Evolutionary conservation across 495 filamentous ascomycete genomes (phyloP), one percentile per base, ranked within the genome.

Genomic region (Hyaloscypha variabilis): DNA sequence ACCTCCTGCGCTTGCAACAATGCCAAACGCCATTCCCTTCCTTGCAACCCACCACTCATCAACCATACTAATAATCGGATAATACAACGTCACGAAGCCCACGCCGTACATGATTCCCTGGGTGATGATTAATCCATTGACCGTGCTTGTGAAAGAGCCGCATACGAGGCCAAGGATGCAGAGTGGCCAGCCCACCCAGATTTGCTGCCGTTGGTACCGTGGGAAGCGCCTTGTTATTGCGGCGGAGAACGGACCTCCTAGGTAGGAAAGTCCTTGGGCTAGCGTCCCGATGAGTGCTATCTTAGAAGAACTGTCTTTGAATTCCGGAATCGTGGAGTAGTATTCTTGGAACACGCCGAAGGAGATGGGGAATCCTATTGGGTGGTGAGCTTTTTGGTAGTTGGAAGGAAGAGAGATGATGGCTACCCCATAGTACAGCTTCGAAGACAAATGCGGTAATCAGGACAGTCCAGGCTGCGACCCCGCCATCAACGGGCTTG

Each of bases 21-120:
- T 56, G 0, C 79, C 79, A 65, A 77, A 79, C 17, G 79, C 79
- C 62, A 80, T 73, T 0, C 78, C 79, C 13, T 78, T 73, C 11
- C 74, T 74, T 52, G 64, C 51, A 23, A 76, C 68, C 68, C 76
- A 81, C 73, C 73, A 81, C 58, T 77, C 77, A 58, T 80, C 78
- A 1, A 79, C 64, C 69, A 80, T 75, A 25, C 71, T 71, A 29
- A 74, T 63, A 63, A 79, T 74, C 19, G 76, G 76, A 31, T 71
- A 77, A 50, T 71, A 75, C 63, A 78, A 63, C 13, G 72, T 71
- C 19, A 75, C 67, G 61, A 78, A 78, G 11, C 76, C 76, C 8
- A 75, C 28, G 8, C 77, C 77, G 62, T 79, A 79, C 50, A 77
- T 71, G 11, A 77, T 55, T 2, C 77, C 77, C 66, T 79, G 77